Evolutionary conservation across 2,329 filamentous ascomycete genomes (phyloP).

Genomic region (Aspergillus pseudotamarii): DNA sequence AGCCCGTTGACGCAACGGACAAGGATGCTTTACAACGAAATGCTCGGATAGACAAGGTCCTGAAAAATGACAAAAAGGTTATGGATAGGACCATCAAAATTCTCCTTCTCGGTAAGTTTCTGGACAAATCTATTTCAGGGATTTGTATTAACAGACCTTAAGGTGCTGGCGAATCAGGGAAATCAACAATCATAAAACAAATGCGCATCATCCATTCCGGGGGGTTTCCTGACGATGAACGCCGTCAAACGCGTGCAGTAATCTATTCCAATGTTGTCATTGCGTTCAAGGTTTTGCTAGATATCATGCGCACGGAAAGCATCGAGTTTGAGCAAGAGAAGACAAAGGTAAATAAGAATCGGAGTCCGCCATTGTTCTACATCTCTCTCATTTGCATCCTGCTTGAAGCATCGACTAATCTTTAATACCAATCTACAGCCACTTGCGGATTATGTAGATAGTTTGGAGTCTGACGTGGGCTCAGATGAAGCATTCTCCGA

Average conservation of each 20-base stretch:
- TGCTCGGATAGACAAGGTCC: constrained; percentile 78
- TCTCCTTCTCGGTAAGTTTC: constrained; percentile 76
- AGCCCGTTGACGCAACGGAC: constrained; percentile 41
- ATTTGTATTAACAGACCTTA: background rate
- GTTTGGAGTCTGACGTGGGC: constrained; percentile 75
- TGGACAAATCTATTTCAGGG: background rate
- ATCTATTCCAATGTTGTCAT: constrained; percentile 95
- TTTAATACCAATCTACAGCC: constrained; percentile 55
- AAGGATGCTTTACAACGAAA: constrained; percentile 47
- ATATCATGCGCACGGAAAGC: constrained; percentile 84
- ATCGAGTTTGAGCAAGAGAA: constrained; percentile 77
- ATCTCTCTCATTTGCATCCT: background rate
- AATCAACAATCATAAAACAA: constrained; percentile 96
- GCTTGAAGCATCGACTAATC: constrained; percentile 11
- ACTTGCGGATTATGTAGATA: constrained; percentile 74
- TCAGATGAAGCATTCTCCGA: constrained; percentile 77
- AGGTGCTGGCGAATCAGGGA: constrained; percentile 95
- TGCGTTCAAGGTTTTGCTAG: constrained; percentile 85
- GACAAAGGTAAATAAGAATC: constrained; percentile 68
- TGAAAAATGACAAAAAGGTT: constrained; percentile 85
- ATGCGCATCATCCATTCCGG: constrained; percentile 97
- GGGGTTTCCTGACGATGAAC: constrained; percentile 86
- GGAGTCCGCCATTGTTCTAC: background rate
- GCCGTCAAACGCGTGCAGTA: constrained; percentile 90
- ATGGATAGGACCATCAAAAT: constrained; percentile 90